Conservation (phyloP, 2,329 filamentous ascomycete genomes). For the Aspergillus sp. region DNA sequence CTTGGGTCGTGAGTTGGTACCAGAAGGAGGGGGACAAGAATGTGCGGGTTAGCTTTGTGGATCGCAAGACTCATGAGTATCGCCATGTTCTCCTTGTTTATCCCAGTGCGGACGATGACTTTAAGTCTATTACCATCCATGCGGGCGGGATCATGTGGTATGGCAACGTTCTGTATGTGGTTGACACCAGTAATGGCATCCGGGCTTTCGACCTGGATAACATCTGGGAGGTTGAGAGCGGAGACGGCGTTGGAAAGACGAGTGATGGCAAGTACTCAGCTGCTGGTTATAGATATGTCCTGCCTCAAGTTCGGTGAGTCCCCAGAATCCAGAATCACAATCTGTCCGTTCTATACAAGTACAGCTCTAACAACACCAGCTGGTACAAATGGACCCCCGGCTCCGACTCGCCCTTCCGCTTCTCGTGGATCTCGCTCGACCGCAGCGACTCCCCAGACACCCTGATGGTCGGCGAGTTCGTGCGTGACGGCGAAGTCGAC, state of each 20-base stretch:
- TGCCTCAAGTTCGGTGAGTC: conserved; percentile 34
- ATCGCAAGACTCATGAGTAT: conserved; percentile 30
- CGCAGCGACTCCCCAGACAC: conserved; percentile 31
- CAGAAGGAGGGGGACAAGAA: conserved; percentile 25
- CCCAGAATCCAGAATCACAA: background rate
- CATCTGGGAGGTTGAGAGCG: conserved; percentile 35
- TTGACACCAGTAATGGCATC: conserved; percentile 36
- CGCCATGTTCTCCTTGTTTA: conserved; percentile 38
- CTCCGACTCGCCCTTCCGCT: conserved; percentile 28
- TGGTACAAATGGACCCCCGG: too few relatives aligned
- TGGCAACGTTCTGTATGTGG: conserved; percentile 35
- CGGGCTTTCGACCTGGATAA: conserved; percentile 40
- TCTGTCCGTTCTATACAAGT: too few relatives aligned
- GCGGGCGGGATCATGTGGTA: conserved; percentile 41
- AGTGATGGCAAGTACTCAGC: conserved; percentile 29
- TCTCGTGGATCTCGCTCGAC: conserved; percentile 39
- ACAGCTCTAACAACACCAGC: too few relatives aligned
- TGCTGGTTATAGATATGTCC: conserved; percentile 34
- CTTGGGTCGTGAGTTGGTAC: conserved; percentile 39
- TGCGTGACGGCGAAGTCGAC: conserved; percentile 12
- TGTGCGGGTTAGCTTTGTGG: conserved; percentile 34
- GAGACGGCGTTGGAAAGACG: conserved; percentile 34
- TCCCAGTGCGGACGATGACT: conserved; percentile 35
- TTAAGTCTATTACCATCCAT: conserved; percentile 33
- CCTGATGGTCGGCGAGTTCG: conserved; percentile 38